Percentiles rank a stretch among this genome's conserved stretches.
Evolutionary conservation across 371 early-diverging fungal genomes (phyloP).

Genomic region (Entomophthora muscae): DNA sequence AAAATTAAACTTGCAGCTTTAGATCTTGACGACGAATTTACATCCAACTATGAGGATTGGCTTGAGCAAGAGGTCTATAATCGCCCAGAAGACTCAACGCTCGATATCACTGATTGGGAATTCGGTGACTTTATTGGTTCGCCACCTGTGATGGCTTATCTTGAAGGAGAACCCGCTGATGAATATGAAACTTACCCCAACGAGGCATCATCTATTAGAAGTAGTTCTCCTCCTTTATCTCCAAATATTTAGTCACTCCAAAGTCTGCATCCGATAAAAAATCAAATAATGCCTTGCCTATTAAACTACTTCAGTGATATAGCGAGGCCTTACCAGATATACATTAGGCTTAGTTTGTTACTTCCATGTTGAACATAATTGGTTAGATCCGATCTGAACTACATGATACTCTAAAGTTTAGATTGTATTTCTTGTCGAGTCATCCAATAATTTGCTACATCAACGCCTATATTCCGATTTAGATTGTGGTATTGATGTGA

Average conservation of each 20-base stretch:
- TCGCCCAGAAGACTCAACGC: background rate
- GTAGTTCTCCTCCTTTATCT: background rate
- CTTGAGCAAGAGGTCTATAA: slow-evolving; percentile 5
- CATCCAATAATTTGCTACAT: no score
- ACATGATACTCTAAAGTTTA: no score
- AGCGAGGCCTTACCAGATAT: no score
- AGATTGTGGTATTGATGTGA: no score
- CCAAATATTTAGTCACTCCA: background rate
- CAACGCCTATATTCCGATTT: no score
- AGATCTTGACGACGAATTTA: slow-evolving; percentile 3
- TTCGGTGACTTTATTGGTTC: background rate
- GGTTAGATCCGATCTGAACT: no score
- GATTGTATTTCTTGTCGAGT: no score
- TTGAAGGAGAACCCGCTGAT: background rate
- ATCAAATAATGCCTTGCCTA: no score
- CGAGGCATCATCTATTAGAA: background rate
- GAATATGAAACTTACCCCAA: background rate
- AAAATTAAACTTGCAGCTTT: background rate
- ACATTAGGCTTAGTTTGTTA: no score
- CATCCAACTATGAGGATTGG: slow-evolving; percentile 4
- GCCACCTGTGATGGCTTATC: background rate
- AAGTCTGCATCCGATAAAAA: no score
- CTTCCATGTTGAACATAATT: no score
- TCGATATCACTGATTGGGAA: background rate
- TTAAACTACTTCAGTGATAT: no score